These are phyloP conservation scores for Bipolaris victoriae DNA, from an alignment of 2,329 filamentous ascomycete species.

Conservation along the genomic window DNA sequence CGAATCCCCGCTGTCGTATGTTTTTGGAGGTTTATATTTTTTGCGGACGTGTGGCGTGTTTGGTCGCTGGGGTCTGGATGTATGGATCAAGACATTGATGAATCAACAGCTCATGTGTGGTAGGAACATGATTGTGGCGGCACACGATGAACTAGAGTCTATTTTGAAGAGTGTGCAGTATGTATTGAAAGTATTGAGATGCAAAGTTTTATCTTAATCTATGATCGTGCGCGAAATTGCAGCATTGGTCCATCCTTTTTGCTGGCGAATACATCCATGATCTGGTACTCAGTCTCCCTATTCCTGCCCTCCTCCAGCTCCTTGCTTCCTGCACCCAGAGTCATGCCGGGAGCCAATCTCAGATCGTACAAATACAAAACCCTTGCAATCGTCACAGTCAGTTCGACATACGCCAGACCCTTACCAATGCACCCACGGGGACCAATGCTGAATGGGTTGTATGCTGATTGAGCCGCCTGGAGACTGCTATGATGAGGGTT, in stretches of 20 bases:
- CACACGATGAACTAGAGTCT: background rate
- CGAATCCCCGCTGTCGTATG: too few relatives aligned
- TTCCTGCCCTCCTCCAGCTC: constrained; percentile 43
- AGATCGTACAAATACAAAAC: constrained; percentile 68
- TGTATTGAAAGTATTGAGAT: background rate
- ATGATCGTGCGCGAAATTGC: constrained; percentile 53
- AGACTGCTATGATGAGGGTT: constrained; percentile 42
- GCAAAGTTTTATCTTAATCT: background rate
- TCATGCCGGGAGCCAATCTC: constrained; percentile 44
- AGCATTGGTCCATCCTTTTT: constrained; percentile 74
- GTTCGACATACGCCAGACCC: constrained; percentile 70
- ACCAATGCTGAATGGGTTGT: constrained; percentile 75
- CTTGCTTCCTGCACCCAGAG: constrained; percentile 37
- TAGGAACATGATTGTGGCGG: background rate
- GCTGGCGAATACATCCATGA: constrained; percentile 75
- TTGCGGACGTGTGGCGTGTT: too few relatives aligned
- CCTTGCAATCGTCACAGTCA: constrained; percentile 67
- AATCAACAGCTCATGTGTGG: too few relatives aligned
- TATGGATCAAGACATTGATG: too few relatives aligned
- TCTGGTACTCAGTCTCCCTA: constrained; percentile 65
- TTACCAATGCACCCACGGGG: constrained; percentile 76
- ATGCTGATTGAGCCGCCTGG: constrained; percentile 66
- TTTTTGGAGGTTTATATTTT: too few relatives aligned
- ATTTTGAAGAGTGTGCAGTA: background rate
- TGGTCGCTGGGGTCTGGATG: too few relatives aligned